Evolutionary conservation across 345 rosid species (phyloP), one percentile per base, ranked within the genome.

Genomic region (Rhodamnia argentea): DNA sequence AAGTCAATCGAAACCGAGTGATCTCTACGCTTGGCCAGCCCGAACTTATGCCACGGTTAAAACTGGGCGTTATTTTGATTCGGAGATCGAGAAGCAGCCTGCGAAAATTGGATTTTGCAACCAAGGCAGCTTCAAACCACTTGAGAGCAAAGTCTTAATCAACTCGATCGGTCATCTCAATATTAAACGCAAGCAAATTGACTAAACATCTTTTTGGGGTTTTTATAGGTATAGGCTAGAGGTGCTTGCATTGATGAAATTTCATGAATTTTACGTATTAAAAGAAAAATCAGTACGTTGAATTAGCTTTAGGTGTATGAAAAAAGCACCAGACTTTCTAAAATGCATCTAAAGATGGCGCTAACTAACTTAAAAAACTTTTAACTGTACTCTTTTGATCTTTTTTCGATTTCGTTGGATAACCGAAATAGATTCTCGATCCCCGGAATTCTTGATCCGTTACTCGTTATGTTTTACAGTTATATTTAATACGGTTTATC

Each of bases 31-130:
- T 32, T 4, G 47, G 47, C 15, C 26, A 18, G 15, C 0, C 24
- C 0, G 2, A 70, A 32, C 78, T 70, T 37, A 70, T 20, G 47
- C 1, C 59, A 23, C 4, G n/a, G 3, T 29, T 29, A 3, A 62
- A 62, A 62, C 15, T 8, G 16, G 0, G 32, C 5, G 2, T 3
- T 10, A 9, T 50, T 4, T 18, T 70, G 18, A 3, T 40, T 18
- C 0, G 0, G 12, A 15, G 44, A 15, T 64, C 0, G 2, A 70
- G 40, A 32, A 9, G 13, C 2, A 13, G 32, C n/a, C 1, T 0
- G 0, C 6, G 1, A 1, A 3, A 37, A 18, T 32, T 37, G 18
- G 24, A 70, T 70, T 2, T 37, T 18, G 3, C 9, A 12, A 64
- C 6, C 4, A 16, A 20, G 1, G 24, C 15, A 7, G 11, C 18